Conservation (phyloP, 306 rosid genomes). For the Castanospermum australe region DNA sequence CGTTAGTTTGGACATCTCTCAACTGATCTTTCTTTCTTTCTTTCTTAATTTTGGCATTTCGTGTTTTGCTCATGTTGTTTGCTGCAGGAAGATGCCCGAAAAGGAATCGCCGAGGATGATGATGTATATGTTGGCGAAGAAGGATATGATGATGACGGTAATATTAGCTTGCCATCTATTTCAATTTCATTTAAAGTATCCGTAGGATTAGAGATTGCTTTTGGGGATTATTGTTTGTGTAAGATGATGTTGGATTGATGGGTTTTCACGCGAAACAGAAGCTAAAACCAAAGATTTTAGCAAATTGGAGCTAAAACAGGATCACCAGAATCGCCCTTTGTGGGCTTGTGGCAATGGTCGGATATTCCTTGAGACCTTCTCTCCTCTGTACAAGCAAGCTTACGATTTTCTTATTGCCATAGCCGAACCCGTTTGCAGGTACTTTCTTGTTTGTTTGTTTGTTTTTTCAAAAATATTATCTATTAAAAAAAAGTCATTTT, state of each 20-base stretch:
- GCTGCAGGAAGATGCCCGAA: conserved; percentile 61
- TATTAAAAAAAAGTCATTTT: neutral
- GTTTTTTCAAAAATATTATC: no score
- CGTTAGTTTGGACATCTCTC: conserved; percentile 22
- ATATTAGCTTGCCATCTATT: neutral
- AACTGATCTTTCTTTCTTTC: neutral
- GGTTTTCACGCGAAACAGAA: conserved; percentile 43
- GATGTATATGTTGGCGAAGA: conserved; percentile 58
- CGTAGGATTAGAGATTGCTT: neutral
- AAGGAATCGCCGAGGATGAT: conserved; percentile 48
- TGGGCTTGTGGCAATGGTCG: conserved; percentile 97
- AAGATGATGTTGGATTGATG: neutral
- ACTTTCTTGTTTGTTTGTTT: neutral
- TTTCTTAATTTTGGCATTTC: neutral
- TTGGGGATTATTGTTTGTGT: neutral
- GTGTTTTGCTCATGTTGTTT: neutral
- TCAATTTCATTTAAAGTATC: neutral
- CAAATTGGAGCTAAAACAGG: conserved; percentile 82
- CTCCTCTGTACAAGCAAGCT: conserved; percentile 90
- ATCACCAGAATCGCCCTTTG: conserved; percentile 80
- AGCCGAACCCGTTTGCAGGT: conserved; percentile 97
- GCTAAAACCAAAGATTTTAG: conserved; percentile 74
- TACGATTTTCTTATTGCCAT: conserved; percentile 95
- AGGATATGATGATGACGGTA: conserved; percentile 73
- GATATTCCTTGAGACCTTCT: conserved; percentile 92